phyloP scores from a whole-genome alignment of 2,329 filamentous ascomycete species.

The Pseudogymnoascus sp. region DNA sequence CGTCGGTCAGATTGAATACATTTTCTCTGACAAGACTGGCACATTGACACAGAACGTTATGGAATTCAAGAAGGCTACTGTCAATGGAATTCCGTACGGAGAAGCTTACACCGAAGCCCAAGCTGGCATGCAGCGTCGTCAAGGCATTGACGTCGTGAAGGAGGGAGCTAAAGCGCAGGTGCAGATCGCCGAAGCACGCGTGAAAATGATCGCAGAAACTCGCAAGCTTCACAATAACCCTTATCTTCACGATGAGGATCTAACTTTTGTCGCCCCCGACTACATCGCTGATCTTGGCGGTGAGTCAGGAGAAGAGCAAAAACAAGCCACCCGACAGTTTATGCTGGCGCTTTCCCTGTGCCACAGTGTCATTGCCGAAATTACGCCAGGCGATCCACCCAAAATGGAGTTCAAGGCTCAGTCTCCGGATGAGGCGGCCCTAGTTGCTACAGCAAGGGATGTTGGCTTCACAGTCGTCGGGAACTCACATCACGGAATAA shows the following conservation, averaged over 20 bases:
- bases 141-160: constrained; percentile 78
- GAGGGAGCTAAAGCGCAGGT: constrained; percentile 64
- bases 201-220: constrained; percentile 62
- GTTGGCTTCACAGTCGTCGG: constrained; percentile 91
- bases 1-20: constrained; percentile 95
- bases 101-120: constrained; percentile 97
- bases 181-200: constrained; percentile 72
- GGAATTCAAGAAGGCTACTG: constrained; percentile 98
- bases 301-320: constrained; percentile 67
- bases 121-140: constrained; percentile 87
- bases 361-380: constrained; percentile 91
- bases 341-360: constrained; percentile 95
- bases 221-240: constrained; percentile 79
- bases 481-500: constrained; percentile 68
- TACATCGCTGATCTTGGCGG: constrained; percentile 79
- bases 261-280: constrained; percentile 89
- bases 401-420: constrained; percentile 94
- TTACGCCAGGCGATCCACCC: constrained; percentile 79
- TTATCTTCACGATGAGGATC: constrained; percentile 78
- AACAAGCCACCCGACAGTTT: constrained; percentile 72
- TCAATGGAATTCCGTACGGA: constrained; percentile 93
- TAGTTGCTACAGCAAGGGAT: constrained; percentile 89
- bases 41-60: constrained; percentile 89
- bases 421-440: constrained; percentile 89
- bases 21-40: constrained; percentile 92